A percentile compares a stretch with the other conserved stretches of the same genome.
Conservation (phyloP, 2,329 filamentous ascomycete species). For the Ophiostoma triangulosporum region DNA sequence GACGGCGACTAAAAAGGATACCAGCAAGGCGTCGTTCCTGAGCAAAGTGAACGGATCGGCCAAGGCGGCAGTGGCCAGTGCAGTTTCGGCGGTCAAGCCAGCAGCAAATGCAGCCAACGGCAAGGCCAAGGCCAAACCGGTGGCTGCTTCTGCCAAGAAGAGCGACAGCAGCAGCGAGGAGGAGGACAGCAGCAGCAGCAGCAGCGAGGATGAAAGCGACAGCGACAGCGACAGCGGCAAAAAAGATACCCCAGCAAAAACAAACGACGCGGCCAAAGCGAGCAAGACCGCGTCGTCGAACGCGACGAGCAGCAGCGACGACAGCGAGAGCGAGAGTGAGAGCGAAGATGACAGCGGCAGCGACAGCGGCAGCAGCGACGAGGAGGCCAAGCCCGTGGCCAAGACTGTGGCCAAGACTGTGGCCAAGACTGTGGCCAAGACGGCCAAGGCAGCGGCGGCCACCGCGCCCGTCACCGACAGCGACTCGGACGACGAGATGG, state of each 20-base stretch:
- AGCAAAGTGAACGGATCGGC: slow-evolving; percentile 8
- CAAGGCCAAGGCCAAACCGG: background rate
- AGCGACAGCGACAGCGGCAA: background rate
- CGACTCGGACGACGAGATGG: slow-evolving; percentile 12
- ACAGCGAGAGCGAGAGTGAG: slow-evolving; percentile 12
- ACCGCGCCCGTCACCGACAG: background rate
- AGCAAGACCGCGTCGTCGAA: background rate
- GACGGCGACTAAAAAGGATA: background rate
- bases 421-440: background rate
- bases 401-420: background rate
- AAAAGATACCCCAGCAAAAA: slow-evolving; percentile 8
- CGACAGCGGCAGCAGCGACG: background rate
- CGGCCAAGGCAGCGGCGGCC: background rate
- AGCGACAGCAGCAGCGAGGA: slow-evolving; percentile 1
- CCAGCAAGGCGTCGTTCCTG: slow-evolving; percentile 8
- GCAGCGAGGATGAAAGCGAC: background rate
- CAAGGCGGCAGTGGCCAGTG: background rate
- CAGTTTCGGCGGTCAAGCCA: background rate
- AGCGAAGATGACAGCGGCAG: background rate
- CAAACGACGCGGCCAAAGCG: slow-evolving; percentile 6
- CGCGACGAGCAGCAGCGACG: slow-evolving; percentile 7
- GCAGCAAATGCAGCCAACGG: slow-evolving; percentile 2
- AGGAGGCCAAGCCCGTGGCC: background rate
- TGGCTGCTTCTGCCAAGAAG: background rate
- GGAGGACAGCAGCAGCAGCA: background rate